phyloP scores from a whole-genome alignment of 2,329 filamentous ascomycete species.

The Drechslerella dactyloides region DNA sequence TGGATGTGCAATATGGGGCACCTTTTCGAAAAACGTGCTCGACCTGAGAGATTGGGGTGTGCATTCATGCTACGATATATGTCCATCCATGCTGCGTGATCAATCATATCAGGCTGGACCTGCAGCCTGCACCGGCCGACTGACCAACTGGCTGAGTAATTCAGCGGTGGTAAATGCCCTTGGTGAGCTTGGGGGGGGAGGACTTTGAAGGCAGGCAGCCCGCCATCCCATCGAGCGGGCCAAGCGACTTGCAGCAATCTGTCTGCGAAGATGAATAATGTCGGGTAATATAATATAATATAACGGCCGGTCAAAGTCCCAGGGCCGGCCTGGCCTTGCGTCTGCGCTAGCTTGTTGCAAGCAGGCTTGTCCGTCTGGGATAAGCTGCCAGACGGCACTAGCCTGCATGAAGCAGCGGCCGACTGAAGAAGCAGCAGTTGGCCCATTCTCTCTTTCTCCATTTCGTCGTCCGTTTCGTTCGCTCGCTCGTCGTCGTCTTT shows the following conservation, averaged over 20 bases:
- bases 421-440: conserved; percentile 7
- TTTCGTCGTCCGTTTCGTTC: conserved; percentile 13
- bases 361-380: background rate
- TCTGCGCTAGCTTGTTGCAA: background rate
- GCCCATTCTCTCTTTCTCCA: background rate
- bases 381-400: background rate
- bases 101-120: too few species aligned
- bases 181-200: too few species aligned
- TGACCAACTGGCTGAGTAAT: too few species aligned
- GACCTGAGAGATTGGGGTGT: conserved; percentile 16
- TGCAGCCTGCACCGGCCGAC: too few species aligned
- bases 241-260: background rate
- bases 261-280: conserved; percentile 3
- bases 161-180: too few species aligned
- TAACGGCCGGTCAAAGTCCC: background rate
- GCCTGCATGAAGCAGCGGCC: conserved; percentile 1
- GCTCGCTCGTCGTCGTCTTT: conserved; percentile 23
- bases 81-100: background rate
- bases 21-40: conserved; percentile 19
- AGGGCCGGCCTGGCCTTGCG: background rate
- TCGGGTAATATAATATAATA: conserved; percentile 12
- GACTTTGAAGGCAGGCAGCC: background rate
- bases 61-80: conserved; percentile 2
- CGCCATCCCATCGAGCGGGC: too few species aligned
- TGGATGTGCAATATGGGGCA: too few species aligned